Evolutionary conservation across 352 stramenopile species (phyloP).

Genomic region (Phytophthora tubulina): DNA sequence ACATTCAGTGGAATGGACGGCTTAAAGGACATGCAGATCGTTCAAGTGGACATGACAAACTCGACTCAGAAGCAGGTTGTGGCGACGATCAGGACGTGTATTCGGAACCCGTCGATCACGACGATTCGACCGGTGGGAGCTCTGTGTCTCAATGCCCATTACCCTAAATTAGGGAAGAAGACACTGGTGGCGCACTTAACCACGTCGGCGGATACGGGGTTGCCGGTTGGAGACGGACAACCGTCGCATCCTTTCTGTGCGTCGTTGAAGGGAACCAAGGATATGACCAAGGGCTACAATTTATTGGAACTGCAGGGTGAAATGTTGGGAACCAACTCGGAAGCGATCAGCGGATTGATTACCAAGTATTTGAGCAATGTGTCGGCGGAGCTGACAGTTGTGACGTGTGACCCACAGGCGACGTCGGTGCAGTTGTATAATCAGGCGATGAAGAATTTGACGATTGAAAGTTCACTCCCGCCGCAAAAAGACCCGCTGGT

Average conservation of each 20-base stretch:
- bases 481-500: conserved; percentile 71
- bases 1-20: conserved; percentile 70
- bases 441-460: conserved; percentile 72
- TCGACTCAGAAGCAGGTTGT: conserved; percentile 72
- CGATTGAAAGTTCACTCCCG: conserved; percentile 68
- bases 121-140: conserved; percentile 71
- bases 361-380: conserved; percentile 78
- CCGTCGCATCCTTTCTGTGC: conserved; percentile 71
- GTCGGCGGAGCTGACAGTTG: conserved; percentile 62
- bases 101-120: conserved; percentile 84
- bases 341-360: conserved; percentile 80
- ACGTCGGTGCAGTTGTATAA: conserved; percentile 80
- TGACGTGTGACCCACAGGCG: conserved; percentile 67
- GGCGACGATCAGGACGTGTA: conserved; percentile 78
- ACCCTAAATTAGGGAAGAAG: conserved; percentile 42
- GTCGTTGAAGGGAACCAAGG: conserved; percentile 25
- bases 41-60: conserved; percentile 63
- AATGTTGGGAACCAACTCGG: conserved; percentile 70
- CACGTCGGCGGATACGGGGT: conserved; percentile 45
- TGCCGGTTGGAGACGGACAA: conserved; percentile 55
- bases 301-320: conserved; percentile 71
- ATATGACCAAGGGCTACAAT: conserved; percentile 71
- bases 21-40: conserved; percentile 73
- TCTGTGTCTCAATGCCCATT: conserved; percentile 73
- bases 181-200: conserved; percentile 70